Evolutionary conservation across 495 filamentous ascomycete genomes (phyloP), one percentile per base, ranked within the genome.

Genomic region (Tuber magnatum): DNA sequence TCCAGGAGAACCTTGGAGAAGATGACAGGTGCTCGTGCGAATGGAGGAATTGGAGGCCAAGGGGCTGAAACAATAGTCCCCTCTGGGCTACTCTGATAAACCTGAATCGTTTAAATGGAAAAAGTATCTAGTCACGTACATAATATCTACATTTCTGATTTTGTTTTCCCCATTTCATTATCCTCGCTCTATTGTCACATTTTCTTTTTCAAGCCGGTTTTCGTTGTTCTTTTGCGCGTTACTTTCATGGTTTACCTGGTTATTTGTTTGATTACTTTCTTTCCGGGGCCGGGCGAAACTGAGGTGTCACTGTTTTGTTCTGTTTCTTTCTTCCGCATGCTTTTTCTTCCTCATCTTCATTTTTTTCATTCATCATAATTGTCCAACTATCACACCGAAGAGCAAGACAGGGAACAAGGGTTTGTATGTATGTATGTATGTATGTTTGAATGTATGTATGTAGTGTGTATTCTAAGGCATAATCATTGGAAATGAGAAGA

Each of bases 41-140:
- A 81, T 96, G 92, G 89, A 85, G 85, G 78, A 95, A 95, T 81
- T 96, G 86, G 76, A 81, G 86, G 69, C 73, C 68, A 3, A 74
- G 71, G 44, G 32, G 28, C 32, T 65, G 56, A 65, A 20, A 20
- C 56, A 65, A 65, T 35, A 16, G 1, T 1, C 35, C 56, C 28
- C 51, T 61, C 51, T 61, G 24, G 51, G 14, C 51, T 61, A 12
- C 51, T 28, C n/a, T 35, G 28, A 35, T 65, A 35, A 18, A 65
- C 56, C 16, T 65, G 28, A 35, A 35, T 14, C 5, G 28, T 14
- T 35, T 5, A 35, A 20, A 20, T 65, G 28, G 16, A 35, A 24
- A 35, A 32, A 20, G 35, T 8, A 43, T 32, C 28, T 35, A 8
- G 56, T 35, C 28, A 18, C 4, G 56, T 65, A 65, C 56, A 65